phyloP scores from a whole-genome alignment of 352 stramenopile species.

The Pythium dissotocum region DNA sequence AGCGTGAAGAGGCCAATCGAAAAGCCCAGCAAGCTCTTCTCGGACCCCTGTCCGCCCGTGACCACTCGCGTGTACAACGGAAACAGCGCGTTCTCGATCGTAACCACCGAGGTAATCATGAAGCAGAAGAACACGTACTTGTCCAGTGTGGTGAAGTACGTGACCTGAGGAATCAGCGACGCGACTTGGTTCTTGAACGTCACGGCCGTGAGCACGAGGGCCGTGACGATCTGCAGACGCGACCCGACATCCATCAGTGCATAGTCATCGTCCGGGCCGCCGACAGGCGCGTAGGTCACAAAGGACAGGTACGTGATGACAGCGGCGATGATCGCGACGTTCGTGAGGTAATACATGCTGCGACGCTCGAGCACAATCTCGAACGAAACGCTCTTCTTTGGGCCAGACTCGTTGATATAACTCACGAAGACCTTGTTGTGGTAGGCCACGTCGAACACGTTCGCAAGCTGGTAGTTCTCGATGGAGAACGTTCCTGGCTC shows the following conservation, averaged over 20 bases:
- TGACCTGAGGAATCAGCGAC: constrained; percentile 51
- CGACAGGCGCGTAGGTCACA: constrained; percentile 1
- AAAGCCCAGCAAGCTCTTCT: constrained; percentile 36
- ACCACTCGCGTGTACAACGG: constrained; percentile 34
- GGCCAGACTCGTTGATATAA: constrained; percentile 33
- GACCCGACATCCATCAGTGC: constrained; percentile 52
- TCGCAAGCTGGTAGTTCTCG: constrained; percentile 53
- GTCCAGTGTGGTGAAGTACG: constrained; percentile 66
- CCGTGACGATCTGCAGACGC: constrained; percentile 57
- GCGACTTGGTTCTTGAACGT: constrained; percentile 62
- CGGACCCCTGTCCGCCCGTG: constrained; percentile 22
- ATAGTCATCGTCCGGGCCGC: constrained; percentile 11
- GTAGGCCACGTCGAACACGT: constrained; percentile 54
- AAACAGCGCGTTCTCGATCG: constrained; percentile 61
- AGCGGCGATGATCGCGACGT: constrained; percentile 43
- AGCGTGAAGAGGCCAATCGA: constrained; percentile 44
- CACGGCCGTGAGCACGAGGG: constrained; percentile 57
- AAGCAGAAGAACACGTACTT: constrained; percentile 71
- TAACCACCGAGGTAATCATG: constrained; percentile 47
- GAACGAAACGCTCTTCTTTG: constrained; percentile 50
- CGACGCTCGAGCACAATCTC: constrained; percentile 59
- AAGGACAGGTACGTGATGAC: constrained; percentile 64
- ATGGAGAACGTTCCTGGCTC: constrained; percentile 49
- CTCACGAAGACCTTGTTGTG: constrained; percentile 50
- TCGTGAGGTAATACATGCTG: constrained; percentile 57